A percentile compares a stretch with the other conserved stretches of the same genome.
phyloP scores from a whole-genome alignment of 257 asterid genomes.

The Marsdenia floribunda region DNA sequence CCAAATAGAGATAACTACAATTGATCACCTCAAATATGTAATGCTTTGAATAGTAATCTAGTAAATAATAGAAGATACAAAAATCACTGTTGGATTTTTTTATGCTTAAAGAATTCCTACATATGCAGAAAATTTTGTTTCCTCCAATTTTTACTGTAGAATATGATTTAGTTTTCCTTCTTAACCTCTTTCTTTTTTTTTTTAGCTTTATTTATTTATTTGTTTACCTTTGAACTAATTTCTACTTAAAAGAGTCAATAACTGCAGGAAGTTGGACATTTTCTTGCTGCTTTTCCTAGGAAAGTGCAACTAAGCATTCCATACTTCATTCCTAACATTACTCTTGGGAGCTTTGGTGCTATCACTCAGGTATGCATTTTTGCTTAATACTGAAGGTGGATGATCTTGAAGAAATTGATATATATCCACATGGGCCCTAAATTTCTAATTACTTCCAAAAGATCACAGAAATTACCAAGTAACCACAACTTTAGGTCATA shows the following conservation, averaged over 20 bases:
- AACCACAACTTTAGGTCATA: not conserved
- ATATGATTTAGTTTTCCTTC: not conserved
- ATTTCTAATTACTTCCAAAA: not conserved
- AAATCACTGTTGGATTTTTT: not conserved
- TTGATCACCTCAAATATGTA: not conserved
- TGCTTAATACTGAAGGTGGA: not conserved
- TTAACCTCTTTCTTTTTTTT: not conserved
- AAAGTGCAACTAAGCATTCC: slow-evolving; percentile 89
- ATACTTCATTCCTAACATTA: slow-evolving; percentile 83
- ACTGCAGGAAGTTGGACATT: slow-evolving; percentile 94
- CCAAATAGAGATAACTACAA: not conserved
- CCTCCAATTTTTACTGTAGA: not conserved
- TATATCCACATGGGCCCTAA: not conserved
- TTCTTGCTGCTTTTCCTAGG: slow-evolving; percentile 84
- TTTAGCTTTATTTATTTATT: no score
- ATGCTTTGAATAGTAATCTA: not conserved
- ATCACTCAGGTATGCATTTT: slow-evolving; percentile 65
- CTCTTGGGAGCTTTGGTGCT: slow-evolving; percentile 98
- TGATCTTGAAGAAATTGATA: not conserved
- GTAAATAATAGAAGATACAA: not conserved
- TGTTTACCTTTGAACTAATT: slow-evolving; percentile 17
- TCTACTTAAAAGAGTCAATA: slow-evolving; percentile 37
- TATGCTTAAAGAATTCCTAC: not conserved
- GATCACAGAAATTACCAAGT: not conserved
- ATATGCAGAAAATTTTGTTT: not conserved